Evolutionary conservation across 169 alveolate genomes (phyloP).

Genomic region (Miamiensis avidus): DNA sequence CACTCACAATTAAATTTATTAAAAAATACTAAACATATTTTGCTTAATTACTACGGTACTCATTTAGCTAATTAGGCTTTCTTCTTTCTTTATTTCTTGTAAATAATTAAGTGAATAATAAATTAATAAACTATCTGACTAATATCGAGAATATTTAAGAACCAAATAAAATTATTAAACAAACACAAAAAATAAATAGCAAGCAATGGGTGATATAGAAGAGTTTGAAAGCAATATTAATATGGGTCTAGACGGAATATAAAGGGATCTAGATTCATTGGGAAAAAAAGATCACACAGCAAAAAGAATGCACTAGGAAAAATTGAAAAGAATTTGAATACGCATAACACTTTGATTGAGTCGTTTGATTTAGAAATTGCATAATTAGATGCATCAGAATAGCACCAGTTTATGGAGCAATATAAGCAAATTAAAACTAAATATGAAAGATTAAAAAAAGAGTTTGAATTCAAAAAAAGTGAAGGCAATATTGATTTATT

Average conservation of each 20-base stretch:
- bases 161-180: no score
- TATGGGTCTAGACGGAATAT: slow-evolving; percentile 18
- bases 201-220: slow-evolving; percentile 39
- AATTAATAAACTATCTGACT: no score
- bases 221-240: slow-evolving; percentile 31
- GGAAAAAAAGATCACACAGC: slow-evolving; percentile 22
- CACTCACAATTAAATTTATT: no score
- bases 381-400: slow-evolving; percentile 11
- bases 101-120: no score
- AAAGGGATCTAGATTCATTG: slow-evolving; percentile 27
- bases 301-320: slow-evolving; percentile 24
- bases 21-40: no score
- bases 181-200: no score
- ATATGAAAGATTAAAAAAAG: slow-evolving; percentile 27
- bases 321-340: slow-evolving; percentile 14
- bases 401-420: slow-evolving; percentile 9
- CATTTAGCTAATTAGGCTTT: no score
- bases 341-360: slow-evolving; percentile 14
- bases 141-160: no score
- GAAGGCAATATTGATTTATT: slow-evolving; percentile 23
- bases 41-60: no score
- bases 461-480: slow-evolving; percentile 28
- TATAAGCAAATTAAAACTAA: slow-evolving; percentile 19
- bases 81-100: no score
- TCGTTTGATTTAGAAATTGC: slow-evolving; percentile 33